Conservation (phyloP, 1,139 yeast species). For the Zhuliangozyma blackwelliae region DNA sequence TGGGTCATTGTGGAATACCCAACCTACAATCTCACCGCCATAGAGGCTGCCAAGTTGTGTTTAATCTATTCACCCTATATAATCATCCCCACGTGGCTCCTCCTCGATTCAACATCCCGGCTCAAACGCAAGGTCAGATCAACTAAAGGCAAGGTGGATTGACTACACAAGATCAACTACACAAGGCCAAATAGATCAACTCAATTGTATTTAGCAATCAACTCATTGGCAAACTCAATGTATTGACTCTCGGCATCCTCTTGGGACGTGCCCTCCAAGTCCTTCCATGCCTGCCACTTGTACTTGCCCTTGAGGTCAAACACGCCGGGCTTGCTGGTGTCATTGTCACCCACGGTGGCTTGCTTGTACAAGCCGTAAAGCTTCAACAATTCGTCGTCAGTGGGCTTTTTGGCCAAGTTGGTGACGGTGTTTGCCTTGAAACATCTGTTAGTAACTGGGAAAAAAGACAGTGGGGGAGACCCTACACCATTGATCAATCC, state of each 20-base stretch:
- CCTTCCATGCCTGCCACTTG: slow-evolving; percentile 98
- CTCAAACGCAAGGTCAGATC: not conserved
- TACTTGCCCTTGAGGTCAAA: slow-evolving; percentile 93
- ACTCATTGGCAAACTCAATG: slow-evolving; percentile 68
- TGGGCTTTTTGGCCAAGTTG: slow-evolving; percentile 70
- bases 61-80: slow-evolving; percentile 65
- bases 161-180: not conserved
- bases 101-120: slow-evolving; percentile 34
- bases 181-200: not conserved
- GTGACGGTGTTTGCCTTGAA: slow-evolving; percentile 74
- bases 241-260: slow-evolving; percentile 90
- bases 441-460: too few relatives aligned
- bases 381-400: slow-evolving; percentile 78
- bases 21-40: slow-evolving; percentile 24
- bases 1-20: slow-evolving; percentile 29
- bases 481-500: not conserved
- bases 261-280: slow-evolving; percentile 75
- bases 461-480: slow-evolving; percentile 10
- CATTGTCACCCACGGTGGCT: slow-evolving; percentile 94
- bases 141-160: not conserved
- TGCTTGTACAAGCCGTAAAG: slow-evolving; percentile 92
- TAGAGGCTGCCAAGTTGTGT: slow-evolving; percentile 40
- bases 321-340: slow-evolving; percentile 76
- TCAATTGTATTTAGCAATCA: slow-evolving; percentile 47
- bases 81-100: slow-evolving; percentile 55